Base-by-base conservation (phyloP, 192 early-diverging fungal species). In the Podila horticola region DNA sequence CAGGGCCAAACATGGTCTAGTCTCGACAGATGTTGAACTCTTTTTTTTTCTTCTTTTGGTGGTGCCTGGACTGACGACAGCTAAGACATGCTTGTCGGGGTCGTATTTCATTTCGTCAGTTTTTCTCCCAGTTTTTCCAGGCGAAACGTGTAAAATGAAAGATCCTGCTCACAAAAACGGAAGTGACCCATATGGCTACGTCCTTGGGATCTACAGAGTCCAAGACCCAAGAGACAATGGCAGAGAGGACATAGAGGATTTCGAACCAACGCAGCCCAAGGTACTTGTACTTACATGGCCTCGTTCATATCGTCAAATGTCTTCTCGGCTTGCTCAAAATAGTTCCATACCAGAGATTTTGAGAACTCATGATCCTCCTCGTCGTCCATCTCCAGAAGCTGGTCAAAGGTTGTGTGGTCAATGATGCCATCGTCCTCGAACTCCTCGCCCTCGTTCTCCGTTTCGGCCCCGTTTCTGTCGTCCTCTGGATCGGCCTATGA, bases 341-440 rank as follows among this genome's bases (percentile, higher is more conserved):
- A 96, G 84, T 95, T 91, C 67, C 85, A 79, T 4, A 96, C 93
- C 61, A 97, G 89, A 28, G 91, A 92, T 64, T 88, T 88, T 64
- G 92, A 95, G 70, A 98, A 94, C 50, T 90, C 90, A 70, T 92
- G 87, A 41, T 97, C 95, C 52, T 94, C 94, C 33, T 95, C 95
- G 64, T 96, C 95, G 82, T 98, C 97, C 97, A 98, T 98, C 58
- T 96, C 93, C 30, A 97, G 71, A 34, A 98, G 85, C 84, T 97
- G 95, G 69, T 96, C 92, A 83, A 97, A 97, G 24, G 92, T 94
- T 51, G 85, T 88, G 62, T 92, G 87, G 72, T 97, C 94, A 61
- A 96, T 87, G 45, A 97, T 75, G 26, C 22, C 65, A 48, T 72
- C 59, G 19, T 70, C 71, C 49, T 62, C 62, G 24, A 59, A 63